phyloP scores from a whole-genome alignment of 1,139 yeast genomes.

The Wickerhamomyces sp. region DNA sequence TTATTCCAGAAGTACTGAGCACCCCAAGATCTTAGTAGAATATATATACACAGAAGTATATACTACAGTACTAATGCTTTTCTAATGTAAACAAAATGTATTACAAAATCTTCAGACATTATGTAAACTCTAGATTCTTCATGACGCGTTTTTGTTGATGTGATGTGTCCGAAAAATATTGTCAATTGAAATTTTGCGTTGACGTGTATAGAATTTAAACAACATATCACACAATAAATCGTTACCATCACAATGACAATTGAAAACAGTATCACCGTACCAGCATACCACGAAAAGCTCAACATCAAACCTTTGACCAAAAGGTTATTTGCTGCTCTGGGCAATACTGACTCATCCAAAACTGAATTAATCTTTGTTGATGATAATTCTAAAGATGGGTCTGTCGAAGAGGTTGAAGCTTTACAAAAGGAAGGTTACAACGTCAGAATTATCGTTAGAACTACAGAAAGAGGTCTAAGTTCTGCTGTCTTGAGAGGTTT shows the following conservation, averaged over 20 bases:
- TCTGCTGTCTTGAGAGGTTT: slow-evolving; percentile 43
- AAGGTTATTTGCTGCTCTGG: slow-evolving; percentile 40
- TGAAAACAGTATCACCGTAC: slow-evolving; percentile 38
- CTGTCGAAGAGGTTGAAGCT: slow-evolving; percentile 42
- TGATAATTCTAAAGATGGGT: slow-evolving; percentile 45
- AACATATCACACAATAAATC: background rate
- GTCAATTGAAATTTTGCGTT: no score
- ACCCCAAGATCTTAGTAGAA: no score
- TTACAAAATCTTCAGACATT: no score
- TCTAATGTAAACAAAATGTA: no score
- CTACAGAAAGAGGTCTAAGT: slow-evolving; percentile 41
- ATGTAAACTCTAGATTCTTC: no score
- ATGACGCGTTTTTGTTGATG: no score
- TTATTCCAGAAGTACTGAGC: no score
- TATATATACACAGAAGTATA: no score
- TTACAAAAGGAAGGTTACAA: slow-evolving; percentile 39
- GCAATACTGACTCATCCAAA: slow-evolving; percentile 32
- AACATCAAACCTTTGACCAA: slow-evolving; percentile 42
- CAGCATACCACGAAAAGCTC: slow-evolving; percentile 42
- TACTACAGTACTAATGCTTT: no score
- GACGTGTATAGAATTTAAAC: no score
- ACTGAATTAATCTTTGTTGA: slow-evolving; percentile 44
- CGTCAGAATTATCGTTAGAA: slow-evolving; percentile 41
- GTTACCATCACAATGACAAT: slow-evolving; percentile 25
- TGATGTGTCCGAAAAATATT: no score